A percentile compares a stretch with the other conserved stretches of the same genome.
Evolutionary conservation across 2,329 filamentous ascomycete genomes (phyloP).

Genomic region (Podosphaera aphanis): DNA sequence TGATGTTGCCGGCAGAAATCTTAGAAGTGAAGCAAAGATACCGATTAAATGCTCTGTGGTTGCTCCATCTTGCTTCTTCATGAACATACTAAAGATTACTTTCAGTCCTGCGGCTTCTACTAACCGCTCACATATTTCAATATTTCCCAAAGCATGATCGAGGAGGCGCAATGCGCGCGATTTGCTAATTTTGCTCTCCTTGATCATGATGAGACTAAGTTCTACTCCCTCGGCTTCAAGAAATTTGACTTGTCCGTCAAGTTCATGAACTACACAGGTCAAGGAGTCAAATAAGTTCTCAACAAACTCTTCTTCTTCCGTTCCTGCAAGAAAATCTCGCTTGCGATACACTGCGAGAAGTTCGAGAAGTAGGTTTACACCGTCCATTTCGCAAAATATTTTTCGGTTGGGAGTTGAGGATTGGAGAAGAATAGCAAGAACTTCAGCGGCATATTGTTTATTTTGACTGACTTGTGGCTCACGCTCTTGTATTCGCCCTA

Average conservation of each 20-base stretch:
- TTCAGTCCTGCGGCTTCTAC: conserved; percentile 72
- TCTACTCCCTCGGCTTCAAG: conserved; percentile 81
- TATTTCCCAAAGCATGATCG: conserved; percentile 53
- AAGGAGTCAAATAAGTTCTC: conserved; percentile 81
- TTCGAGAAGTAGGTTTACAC: conserved; percentile 60
- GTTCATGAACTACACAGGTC: conserved; percentile 56
- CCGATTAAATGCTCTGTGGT: conserved; percentile 60
- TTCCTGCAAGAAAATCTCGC: conserved; percentile 62
- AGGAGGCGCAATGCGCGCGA: conserved; percentile 55
- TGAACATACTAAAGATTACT: conserved; percentile 65
- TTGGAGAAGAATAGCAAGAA: conserved; percentile 73
- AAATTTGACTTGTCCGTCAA: conserved; percentile 55
- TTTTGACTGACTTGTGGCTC: conserved; percentile 61
- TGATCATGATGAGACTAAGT: conserved; percentile 73
- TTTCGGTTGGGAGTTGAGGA: conserved; percentile 41
- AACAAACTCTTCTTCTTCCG: conserved; percentile 82
- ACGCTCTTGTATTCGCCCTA: conserved; percentile 44
- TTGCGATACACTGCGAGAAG: conserved; percentile 66
- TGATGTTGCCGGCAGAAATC: conserved; percentile 54
- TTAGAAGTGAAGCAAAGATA: conserved; percentile 63
- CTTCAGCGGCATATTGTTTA: conserved; percentile 82
- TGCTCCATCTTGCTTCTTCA: conserved; percentile 50
- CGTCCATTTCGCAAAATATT: conserved; percentile 40
- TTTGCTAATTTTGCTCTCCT: conserved; percentile 68
- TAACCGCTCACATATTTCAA: conserved; percentile 46